Base-by-base conservation (phyloP, 495 filamentous ascomycete genomes). In the Physcia stellaris region DNA sequence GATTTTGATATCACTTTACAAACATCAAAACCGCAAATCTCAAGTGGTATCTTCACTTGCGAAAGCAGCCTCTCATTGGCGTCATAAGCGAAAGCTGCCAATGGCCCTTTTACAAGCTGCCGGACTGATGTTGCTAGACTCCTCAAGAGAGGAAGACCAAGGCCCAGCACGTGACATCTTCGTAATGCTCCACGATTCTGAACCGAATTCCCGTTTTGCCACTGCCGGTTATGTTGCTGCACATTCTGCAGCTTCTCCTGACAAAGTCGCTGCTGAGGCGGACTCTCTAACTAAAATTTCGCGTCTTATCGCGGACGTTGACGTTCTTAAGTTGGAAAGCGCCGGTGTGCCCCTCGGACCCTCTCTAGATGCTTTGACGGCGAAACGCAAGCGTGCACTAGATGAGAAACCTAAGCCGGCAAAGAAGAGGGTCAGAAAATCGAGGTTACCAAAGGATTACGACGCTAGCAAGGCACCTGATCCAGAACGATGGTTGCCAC, bases 401-500 rank as follows among this genome's bases (percentile, higher is more conserved):
- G 66, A 71, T 1, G 60, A 62, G n/a, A 45, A 44, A 3, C 60
- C 62, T 5, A 46, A 50, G 4, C 56, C 59, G 20, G 58, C 58
- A 2, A 73, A 71, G 51, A 86, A 82, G 51, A 77, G 78, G 41
- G 63, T 76, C 37, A 68, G 77, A 33, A 79, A 80, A 51, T 71
- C 65, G 6, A 61, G 69, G 29, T 63, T 93, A 35, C 86, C 87
- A 15, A 87, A 87, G 61, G 72, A 84, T 50, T 86, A 77, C 49
- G 83, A 77, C 43, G 57, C 68, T 24, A 70, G 62, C 49, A 94
- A 86, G 67, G 73, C 71, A 31, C 65, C 81, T 4, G 90, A 96
- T 51, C 79, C 83, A 1, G 92, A 99, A 59, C 63, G 90, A 34
- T 99, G 90, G 90, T 58, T 96, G 41, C 88, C 90, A 17, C 62